Percentiles rank a stretch among this genome's conserved stretches.
These are phyloP conservation scores for Cyclocybe aegerita DNA, from an alignment of 768 basidiomycete genomes.

Conservation along the genomic window DNA sequence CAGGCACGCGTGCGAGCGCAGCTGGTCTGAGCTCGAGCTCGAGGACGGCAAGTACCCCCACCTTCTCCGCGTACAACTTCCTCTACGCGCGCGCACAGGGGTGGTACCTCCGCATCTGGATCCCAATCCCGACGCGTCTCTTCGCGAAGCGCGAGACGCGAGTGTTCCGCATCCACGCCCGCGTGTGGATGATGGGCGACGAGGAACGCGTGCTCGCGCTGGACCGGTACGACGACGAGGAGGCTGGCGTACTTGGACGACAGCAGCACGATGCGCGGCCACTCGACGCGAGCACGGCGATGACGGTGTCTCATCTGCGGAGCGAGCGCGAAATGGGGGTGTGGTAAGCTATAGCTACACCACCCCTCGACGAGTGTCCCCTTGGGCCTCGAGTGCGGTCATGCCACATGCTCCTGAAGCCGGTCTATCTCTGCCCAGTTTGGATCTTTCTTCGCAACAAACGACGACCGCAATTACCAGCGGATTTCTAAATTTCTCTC, in stretches of 20 bases:
- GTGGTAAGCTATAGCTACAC: slow-evolving; percentile 3
- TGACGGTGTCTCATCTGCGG: slow-evolving; percentile 45
- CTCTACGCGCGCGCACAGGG: slow-evolving; percentile 23
- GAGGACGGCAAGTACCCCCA: neutral
- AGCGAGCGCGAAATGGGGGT: slow-evolving; percentile 36
- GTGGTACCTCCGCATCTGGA: slow-evolving; percentile 39
- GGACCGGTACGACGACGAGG: slow-evolving; percentile 16
- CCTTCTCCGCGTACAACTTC: slow-evolving; percentile 14
- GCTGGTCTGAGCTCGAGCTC: neutral
- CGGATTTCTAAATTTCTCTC: too few species aligned
- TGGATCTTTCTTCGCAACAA: too few species aligned
- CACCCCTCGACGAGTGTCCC: neutral
- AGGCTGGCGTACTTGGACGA: neutral
- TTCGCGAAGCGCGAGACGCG: slow-evolving; percentile 48
- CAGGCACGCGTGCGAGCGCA: too few species aligned
- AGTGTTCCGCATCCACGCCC: slow-evolving; percentile 36
- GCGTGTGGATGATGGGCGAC: slow-evolving; percentile 35
- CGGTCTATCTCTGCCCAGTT: too few species aligned
- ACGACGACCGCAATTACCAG: too few species aligned
- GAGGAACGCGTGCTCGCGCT: slow-evolving; percentile 15
- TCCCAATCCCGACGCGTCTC: slow-evolving; percentile 46
- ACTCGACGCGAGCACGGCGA: slow-evolving; percentile 25
- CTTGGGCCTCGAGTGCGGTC: neutral
- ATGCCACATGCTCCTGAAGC: too few species aligned
- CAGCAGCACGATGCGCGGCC: neutral